A percentile compares a stretch with the other conserved stretches of the same genome.
Evolutionary conservation across 805 yeast species (phyloP).

Genomic region (Tetrapisispora pingtungensis): DNA sequence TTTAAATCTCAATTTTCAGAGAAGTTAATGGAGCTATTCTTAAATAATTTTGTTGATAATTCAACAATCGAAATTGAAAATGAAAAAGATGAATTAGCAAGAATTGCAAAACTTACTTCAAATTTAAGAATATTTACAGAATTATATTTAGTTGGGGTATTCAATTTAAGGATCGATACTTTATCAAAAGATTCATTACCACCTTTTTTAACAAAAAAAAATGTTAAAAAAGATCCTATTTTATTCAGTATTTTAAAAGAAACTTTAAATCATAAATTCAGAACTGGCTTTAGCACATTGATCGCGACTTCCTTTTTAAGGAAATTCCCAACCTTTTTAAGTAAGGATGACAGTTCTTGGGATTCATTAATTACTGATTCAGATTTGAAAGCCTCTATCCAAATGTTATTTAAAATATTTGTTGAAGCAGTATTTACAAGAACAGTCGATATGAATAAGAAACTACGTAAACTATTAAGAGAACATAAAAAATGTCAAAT

Average conservation of each 20-base stretch:
- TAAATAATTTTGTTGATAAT: constrained; percentile 32
- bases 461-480: constrained; percentile 29
- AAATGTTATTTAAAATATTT: constrained; percentile 34
- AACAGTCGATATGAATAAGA: constrained; percentile 30
- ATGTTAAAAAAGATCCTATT: constrained; percentile 31
- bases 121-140: constrained; percentile 48
- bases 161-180: constrained; percentile 37
- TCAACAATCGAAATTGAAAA: constrained; percentile 12
- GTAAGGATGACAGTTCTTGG: constrained; percentile 20
- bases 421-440: constrained; percentile 34
- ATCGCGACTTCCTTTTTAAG: constrained; percentile 42
- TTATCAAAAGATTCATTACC: constrained; percentile 35
- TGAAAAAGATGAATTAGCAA: constrained; percentile 37
- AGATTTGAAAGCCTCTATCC: constrained; percentile 22
- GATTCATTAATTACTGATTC: constrained; percentile 23
- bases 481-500: constrained; percentile 47
- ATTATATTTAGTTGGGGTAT: constrained; percentile 46
- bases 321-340: constrained; percentile 32
- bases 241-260: constrained; percentile 38
- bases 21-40: constrained; percentile 33
- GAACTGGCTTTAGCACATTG: constrained; percentile 27
- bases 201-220: constrained; percentile 31
- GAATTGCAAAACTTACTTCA: constrained; percentile 35
- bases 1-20: constrained; percentile 48
- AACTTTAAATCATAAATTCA: constrained; percentile 33